Evolutionary conservation across 495 filamentous ascomycete species (phyloP), one percentile per base, ranked within the genome.

Genomic region (Tuber calosporum): DNA sequence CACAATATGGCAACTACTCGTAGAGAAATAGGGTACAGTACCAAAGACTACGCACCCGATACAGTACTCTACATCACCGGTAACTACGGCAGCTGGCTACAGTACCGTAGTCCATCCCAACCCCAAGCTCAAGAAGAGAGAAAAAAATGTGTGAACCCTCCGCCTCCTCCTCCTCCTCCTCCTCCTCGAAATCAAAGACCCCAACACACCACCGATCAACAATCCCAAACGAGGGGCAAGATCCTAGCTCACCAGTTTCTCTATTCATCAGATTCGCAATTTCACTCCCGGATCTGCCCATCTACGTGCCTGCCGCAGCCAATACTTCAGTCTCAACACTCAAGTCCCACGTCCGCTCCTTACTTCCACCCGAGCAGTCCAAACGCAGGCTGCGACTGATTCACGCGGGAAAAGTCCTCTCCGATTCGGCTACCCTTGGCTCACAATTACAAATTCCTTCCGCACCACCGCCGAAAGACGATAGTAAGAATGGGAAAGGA

Each of bases 201-300:
- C 34, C 22, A n/a, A 41, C 67, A 38, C 67, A 1, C 48, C 39
- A 20, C 15, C 53, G 17, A 30, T 22, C 70, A 70, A 37, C 66
- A 34, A 17, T 74, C 79, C 73, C 62, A 42, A 73, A 78, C 43
- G 77, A 82, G 48, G 74, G 79, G 48, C 77, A 82, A 77, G 76
- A 76, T 34, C 83, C 85, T 48, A 86, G 86, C 71, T 83, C 77
- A 34, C 82, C 77, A 17, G 82, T 94, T 67, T 87, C 89, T 79
- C 86, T 97, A 34, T 93, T 89, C 30, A 89, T 97, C 83, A 92
- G 94, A 82, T 97, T 97, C 87, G 90, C 92, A 68, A 89, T 90
- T 72, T 87, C 92, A 4, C 87, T 94, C 72, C 89, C 93, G 11
- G 94, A 97, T 83, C 88, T 97, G 70, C 87, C 89, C 69, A 87